Evolutionary conservation across 2,329 filamentous ascomycete species (phyloP), one percentile per base, ranked within the genome.

Genomic region (Ceratocystis lukuohia): DNA sequence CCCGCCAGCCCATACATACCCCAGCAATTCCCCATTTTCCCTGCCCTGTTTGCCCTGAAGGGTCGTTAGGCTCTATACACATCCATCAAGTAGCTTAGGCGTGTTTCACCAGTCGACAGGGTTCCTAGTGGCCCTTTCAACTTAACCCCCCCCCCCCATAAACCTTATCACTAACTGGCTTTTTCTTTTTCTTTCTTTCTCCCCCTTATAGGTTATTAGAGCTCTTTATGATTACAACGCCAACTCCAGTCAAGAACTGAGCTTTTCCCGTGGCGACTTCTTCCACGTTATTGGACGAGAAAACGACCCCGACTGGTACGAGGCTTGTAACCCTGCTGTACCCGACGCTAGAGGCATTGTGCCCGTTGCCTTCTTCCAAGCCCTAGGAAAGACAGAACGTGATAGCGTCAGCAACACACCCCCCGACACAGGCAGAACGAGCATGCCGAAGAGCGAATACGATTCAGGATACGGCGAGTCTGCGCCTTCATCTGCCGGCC

Each of bases 231-330:
- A 95, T 76, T 96, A 96, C 78, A 83, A 88, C 73, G 89, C 91
- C 68, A 83, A 88, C 72, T 84, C 85, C 68, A 78, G 78, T 65
- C 88, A 93, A 74, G 87, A 96, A 78, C 81, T 99, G 72, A 88
- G 88, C 74, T 99, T 99, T 77, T 91, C 87, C 70, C 89, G 91
- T 74, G 94, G 94, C 73, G 94, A 99, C 76, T 99, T 97, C 76
- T 94, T 99, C 75, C 93, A 97, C 79, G 94, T 99, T 70, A 93
- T 97, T 75, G 91, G 89, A 72, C 88, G 93, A 75, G 94, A 97
- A 78, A 88, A 96, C 80, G 93, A 97, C 75, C 79, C 80, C 50
- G 91, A 96, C 74, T 99, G 94, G 93, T 99, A 96, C 81, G 94
- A 97, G 77, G 94, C 93, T 66, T 97, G 91, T 81, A 99, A 99